Conservation (phyloP, 495 filamentous ascomycete genomes). For the Cercophora samala region DNA sequence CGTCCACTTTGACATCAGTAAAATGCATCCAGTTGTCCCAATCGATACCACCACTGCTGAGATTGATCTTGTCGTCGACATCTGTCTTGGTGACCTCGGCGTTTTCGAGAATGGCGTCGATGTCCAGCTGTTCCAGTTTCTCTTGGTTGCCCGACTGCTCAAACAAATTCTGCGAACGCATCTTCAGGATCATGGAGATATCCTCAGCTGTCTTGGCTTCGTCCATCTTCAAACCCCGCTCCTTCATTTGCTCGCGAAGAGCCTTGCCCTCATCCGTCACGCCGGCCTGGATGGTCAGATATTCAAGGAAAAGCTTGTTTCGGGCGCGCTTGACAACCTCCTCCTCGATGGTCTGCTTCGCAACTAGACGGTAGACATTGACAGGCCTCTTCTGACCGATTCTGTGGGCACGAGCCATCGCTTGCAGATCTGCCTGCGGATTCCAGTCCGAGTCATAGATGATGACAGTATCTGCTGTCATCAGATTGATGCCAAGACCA, state of each 20-base stretch:
- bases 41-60: slow-evolving; percentile 72
- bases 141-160: slow-evolving; percentile 93
- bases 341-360: slow-evolving; percentile 97
- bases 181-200: slow-evolving; percentile 89
- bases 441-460: slow-evolving; percentile 99
- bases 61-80: slow-evolving; percentile 61
- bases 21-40: slow-evolving; percentile 96
- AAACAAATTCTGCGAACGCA: slow-evolving; percentile 94
- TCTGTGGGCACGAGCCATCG: slow-evolving; percentile 96
- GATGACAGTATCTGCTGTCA: slow-evolving; percentile 98
- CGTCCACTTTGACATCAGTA: slow-evolving; percentile 89
- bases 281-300: slow-evolving; percentile 93
- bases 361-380: slow-evolving; percentile 90
- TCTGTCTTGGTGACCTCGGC: slow-evolving; percentile 94
- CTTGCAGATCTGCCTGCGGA: slow-evolving; percentile 94
- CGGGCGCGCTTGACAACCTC: slow-evolving; percentile 93
- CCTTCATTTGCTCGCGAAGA: slow-evolving; percentile 56
- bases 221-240: slow-evolving; percentile 53
- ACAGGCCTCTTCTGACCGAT: slow-evolving; percentile 96
- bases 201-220: slow-evolving; percentile 86
- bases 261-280: slow-evolving; percentile 89
- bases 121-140: slow-evolving; percentile 96
- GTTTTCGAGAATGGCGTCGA: slow-evolving; percentile 92
- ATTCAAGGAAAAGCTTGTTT: slow-evolving; percentile 98
- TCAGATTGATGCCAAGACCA: slow-evolving; percentile 95